Evolutionary conservation across 2,329 filamentous ascomycete genomes (phyloP).

Genomic region (Ophiostoma pallidulum): DNA sequence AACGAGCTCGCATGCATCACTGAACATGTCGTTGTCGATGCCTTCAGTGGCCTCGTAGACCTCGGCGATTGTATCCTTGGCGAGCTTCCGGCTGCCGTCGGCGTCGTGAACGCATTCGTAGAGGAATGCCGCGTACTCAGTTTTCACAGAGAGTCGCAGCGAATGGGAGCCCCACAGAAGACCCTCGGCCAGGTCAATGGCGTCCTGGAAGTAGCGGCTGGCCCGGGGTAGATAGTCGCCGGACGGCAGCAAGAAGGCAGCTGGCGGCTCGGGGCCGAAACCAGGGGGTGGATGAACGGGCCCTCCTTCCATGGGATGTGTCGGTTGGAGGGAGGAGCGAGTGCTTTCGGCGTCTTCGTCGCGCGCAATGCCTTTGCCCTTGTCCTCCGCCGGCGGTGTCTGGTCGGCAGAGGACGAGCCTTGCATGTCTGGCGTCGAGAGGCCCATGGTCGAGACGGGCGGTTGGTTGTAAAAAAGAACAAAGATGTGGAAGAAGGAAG

Average conservation of each 20-base stretch:
- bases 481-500: slow-evolving; percentile 94
- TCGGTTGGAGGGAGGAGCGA: slow-evolving; percentile 36
- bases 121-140: slow-evolving; percentile 86
- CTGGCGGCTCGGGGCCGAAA: slow-evolving; percentile 40
- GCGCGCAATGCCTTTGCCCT: slow-evolving; percentile 40
- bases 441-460: slow-evolving; percentile 54
- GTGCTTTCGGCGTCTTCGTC: slow-evolving; percentile 29
- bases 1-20: slow-evolving; percentile 82
- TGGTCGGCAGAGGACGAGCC: slow-evolving; percentile 24
- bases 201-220: slow-evolving; percentile 69
- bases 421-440: slow-evolving; percentile 38
- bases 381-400: slow-evolving; percentile 31
- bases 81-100: slow-evolving; percentile 64
- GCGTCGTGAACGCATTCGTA: slow-evolving; percentile 86
- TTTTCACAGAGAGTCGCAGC: slow-evolving; percentile 76
- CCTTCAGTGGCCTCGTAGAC: slow-evolving; percentile 87
- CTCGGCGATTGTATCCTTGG: slow-evolving; percentile 74
- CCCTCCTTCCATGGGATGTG: slow-evolving; percentile 45
- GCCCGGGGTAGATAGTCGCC: slow-evolving; percentile 77
- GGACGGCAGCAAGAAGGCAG: slow-evolving; percentile 71
- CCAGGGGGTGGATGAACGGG: slow-evolving; percentile 49
- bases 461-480: slow-evolving; percentile 93
- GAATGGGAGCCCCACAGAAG: slow-evolving; percentile 83
- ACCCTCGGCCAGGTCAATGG: slow-evolving; percentile 61
- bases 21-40: slow-evolving; percentile 92